Percentiles rank a stretch among this genome's conserved stretches.
These are phyloP conservation scores for Fusarium palustre DNA, from an alignment of 2,329 filamentous ascomycete genomes.

Conservation along the genomic window DNA sequence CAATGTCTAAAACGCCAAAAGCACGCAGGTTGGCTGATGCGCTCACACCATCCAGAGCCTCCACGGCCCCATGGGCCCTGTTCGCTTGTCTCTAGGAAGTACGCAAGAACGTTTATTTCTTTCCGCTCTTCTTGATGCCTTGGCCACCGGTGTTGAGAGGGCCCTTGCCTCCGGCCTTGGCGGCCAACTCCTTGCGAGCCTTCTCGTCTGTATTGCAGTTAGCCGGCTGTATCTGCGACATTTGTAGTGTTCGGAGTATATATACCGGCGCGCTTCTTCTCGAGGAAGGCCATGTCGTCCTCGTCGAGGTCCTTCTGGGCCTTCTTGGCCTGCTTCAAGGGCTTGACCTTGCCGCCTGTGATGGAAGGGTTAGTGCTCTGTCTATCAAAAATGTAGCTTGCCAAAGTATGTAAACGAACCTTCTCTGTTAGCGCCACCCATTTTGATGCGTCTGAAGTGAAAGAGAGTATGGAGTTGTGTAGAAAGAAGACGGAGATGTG, in stretches of 20 bases:
- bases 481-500: constrained; percentile 7
- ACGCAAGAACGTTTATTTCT: constrained; percentile 74
- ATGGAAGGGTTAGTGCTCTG: constrained; percentile 41
- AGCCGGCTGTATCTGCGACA: constrained; percentile 6
- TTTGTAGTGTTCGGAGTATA: constrained; percentile 15
- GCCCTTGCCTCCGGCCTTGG: constrained; percentile 87
- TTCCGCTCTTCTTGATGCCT: constrained; percentile 98
- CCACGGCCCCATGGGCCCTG: constrained; percentile 16
- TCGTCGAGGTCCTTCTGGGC: constrained; percentile 84
- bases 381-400: not conserved
- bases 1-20: constrained; percentile 39
- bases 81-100: constrained; percentile 1
- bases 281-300: constrained; percentile 83
- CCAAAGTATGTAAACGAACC: constrained; percentile 43
- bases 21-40: constrained; percentile 25
- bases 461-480: constrained; percentile 23
- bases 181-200: constrained; percentile 85
- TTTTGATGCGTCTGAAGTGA: constrained; percentile 39
- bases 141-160: constrained; percentile 85
- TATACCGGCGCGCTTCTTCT: constrained; percentile 87
- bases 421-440: constrained; percentile 57
- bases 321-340: constrained; percentile 91
- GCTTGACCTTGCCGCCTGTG: constrained; percentile 83
- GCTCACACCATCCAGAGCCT: constrained; percentile 37
- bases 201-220: constrained; percentile 73